Evolutionary conservation across 2,329 filamentous ascomycete species (phyloP), one percentile per base, ranked within the genome.

Genomic region (Pyrenochaeta sp.): DNA sequence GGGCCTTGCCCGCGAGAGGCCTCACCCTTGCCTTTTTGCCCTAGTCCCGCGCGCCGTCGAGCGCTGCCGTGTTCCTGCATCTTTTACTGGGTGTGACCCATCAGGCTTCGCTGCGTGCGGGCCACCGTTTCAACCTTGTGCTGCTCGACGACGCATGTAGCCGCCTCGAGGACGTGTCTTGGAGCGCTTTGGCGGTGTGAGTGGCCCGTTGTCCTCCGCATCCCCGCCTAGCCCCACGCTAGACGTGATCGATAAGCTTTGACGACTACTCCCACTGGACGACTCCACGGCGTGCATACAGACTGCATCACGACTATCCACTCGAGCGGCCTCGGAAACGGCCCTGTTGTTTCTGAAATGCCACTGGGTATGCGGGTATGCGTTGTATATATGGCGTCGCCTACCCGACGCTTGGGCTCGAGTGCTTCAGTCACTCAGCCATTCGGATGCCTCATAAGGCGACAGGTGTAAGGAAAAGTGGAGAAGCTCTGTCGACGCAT

Each of bases 1-100:
- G 47, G 62, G 52, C 58, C 59, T 65, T 64, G 65, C 58, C 61
- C 65, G 54, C 56, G 42, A 41, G 44, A 34, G 48, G 49, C 52
- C 56, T 48, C 35, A 48, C 52, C 46, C 44, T 38, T 51, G 45
- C 41, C 41, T 36, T 26, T 28, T 14, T 15, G 23, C 18, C 23
- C 42, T 13, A 20, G 31, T 13, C 14, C 35, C 37, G 31, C 27
- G 31, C 44, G 44, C 39, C 39, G 19, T 44, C 35, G 19, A 34
- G 19, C 19, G 19, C 21, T 14, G n/a, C 31, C 13, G 45, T 38
- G 65, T 67, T 64, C 60, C 65, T 69, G 65, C 65, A 61, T 62
- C 48, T 67, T 36, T 58, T 31, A 68, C 58, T 69, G 65, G 65
- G 49, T 58, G 54, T 32, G 41, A 40, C 46, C 52, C 50, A 55